These are phyloP conservation scores for Nothomitra cinnamomea DNA, from an alignment of 2,329 filamentous ascomycete genomes.

Conservation along the genomic window DNA sequence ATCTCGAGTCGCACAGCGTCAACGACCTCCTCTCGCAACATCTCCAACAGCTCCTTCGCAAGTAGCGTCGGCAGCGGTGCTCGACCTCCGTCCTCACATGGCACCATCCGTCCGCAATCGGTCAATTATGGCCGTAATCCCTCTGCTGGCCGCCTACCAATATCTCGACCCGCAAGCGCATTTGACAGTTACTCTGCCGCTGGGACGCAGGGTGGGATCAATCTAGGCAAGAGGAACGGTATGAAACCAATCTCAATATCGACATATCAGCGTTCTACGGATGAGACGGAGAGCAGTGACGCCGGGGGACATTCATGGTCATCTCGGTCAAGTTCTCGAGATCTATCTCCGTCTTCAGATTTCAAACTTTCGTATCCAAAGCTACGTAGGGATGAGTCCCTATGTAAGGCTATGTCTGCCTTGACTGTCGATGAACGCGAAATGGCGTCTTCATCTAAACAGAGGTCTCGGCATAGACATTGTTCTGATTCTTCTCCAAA, in stretches of 20 bases:
- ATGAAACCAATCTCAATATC: conserved; percentile 24
- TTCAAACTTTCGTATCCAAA: background rate
- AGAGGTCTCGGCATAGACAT: conserved; percentile 9
- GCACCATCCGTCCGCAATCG: conserved; percentile 32
- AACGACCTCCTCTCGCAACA: conserved; percentile 24
- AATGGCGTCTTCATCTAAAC: conserved; percentile 5
- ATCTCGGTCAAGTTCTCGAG: conserved; percentile 14
- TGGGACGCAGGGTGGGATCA: conserved; percentile 16
- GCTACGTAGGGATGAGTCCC: background rate
- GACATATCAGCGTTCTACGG: conserved; percentile 14
- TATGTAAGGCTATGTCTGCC: conserved; percentile 20
- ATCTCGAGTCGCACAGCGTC: conserved; percentile 27
- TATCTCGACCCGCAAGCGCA: conserved; percentile 24
- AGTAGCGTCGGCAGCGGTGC: conserved; percentile 38
- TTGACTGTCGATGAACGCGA: conserved; percentile 16
- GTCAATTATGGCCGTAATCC: no score
- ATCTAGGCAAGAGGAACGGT: conserved; percentile 33
- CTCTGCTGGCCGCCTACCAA: conserved; percentile 13
- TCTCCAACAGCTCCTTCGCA: conserved; percentile 33
- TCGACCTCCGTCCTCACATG: conserved; percentile 28
- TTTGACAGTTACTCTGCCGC: conserved; percentile 21
- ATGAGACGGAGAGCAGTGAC: conserved; percentile 8
- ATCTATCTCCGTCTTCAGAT: conserved; percentile 10
- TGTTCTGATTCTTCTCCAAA: background rate
- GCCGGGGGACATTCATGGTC: conserved; percentile 8